A percentile compares a stretch with the other conserved stretches of the same genome.
phyloP scores from a whole-genome alignment of 768 basidiomycete genomes.

The Auricularia sp. region DNA sequence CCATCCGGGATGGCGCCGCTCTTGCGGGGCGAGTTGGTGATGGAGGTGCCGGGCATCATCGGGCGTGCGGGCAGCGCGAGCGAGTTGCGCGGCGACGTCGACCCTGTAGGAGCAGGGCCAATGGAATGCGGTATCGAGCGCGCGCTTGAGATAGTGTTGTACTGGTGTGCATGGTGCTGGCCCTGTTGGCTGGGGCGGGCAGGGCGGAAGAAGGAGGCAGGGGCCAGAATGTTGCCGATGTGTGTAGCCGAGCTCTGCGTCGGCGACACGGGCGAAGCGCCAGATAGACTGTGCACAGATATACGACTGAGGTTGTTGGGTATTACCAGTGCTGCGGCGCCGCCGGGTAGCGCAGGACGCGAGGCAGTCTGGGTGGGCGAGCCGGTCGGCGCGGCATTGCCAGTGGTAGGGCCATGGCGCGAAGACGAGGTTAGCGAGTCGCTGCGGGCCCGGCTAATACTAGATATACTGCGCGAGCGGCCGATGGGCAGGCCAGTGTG shows the following conservation, averaged over 20 bases:
- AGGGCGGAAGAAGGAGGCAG: conserved; percentile 69
- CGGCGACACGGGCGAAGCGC: background rate
- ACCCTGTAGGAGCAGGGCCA: conserved; percentile 3
- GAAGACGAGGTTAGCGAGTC: background rate
- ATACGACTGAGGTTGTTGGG: background rate
- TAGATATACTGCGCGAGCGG: background rate
- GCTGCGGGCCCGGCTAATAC: background rate
- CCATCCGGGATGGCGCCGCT: conserved; percentile 25
- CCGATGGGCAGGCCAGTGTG: background rate
- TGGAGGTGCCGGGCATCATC: conserved; percentile 23
- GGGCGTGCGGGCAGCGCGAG: conserved; percentile 14
- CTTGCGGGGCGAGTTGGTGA: conserved; percentile 24
- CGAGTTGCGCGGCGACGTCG: conserved; percentile 3
- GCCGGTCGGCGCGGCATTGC: background rate
- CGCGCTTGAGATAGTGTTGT: conserved; percentile 1
- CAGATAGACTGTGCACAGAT: background rate
- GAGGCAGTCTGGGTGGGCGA: background rate
- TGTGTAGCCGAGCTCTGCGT: conserved; percentile 4
- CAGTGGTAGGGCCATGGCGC: background rate
- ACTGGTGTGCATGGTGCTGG: conserved; percentile 28
- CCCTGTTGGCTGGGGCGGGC: conserved; percentile 44
- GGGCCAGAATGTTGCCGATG: conserved; percentile 27
- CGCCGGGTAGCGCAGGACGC: background rate
- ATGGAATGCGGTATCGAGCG: background rate
- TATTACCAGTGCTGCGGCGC: background rate